Base-by-base conservation (phyloP, 495 filamentous ascomycete species). In the Bombardia bombarda region DNA sequence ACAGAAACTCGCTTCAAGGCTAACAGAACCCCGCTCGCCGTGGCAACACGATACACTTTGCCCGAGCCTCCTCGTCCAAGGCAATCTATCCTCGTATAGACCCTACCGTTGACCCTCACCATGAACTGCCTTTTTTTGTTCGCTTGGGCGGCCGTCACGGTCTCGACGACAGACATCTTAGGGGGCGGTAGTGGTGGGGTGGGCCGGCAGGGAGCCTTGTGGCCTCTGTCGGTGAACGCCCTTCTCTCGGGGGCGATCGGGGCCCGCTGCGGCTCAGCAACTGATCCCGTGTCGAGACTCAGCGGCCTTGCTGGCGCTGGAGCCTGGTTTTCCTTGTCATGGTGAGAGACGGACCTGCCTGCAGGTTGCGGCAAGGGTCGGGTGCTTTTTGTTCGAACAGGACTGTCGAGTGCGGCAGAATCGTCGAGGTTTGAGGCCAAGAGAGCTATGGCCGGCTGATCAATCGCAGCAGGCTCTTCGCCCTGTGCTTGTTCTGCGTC, bases 21-120 rank as follows among this genome's bases (percentile, higher is more conserved):
- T 53, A 95, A 87, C 57, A 92, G 84, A 62, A 88, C 92, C 47
- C 82, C 87, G 57, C 92, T 97, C 55, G 97, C 93, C 0, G 92
- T 90, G 75, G 95, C 92, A 5, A 98, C 92, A 32, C 90, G 84
- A 58, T 95, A 98, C 1, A 98, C 92, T 50, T 90, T 84, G 23
- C 85, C 85, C 46, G 86, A 95, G 18, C 92, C 92, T 42, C 92
- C 92, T 32, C 87, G 82, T 3, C 93, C 92, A 40, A 98, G 83
- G 42, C 81, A 84, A 56, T 94, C 90, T 40, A 97, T 74, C 18
- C 87, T 77, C 13, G 84, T 88, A 56, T 94, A 98, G 18, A 77
- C 77, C 57, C 92, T 93, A 56, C 87, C 86, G 57, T 98, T 98
- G 39, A 98, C 84, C 7, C 80, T 77, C 13, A 97, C 75, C 43